Base-by-base conservation (phyloP, 768 basidiomycete species). In the Rhizopogon rudus region DNA sequence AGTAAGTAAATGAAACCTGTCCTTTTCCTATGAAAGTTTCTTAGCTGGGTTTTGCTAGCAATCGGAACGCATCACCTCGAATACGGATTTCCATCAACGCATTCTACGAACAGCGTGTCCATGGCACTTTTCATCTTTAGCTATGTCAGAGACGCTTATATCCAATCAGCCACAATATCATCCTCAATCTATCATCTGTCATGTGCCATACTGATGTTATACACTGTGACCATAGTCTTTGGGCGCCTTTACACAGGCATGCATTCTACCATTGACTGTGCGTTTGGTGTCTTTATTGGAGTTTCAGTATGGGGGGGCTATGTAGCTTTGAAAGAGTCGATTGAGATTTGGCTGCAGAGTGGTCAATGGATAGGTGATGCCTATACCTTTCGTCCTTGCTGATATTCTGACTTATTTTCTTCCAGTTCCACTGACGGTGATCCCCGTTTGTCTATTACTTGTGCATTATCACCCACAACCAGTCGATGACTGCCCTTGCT, bases 401-500 rank as follows among this genome's bases (percentile, higher is more conserved):
- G 50, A 58, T 17, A 44, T 62, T 12, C 57, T 67, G 3, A 52
- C 62, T 53, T 49, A 58, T 41, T 41, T 40, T 43, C 41, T 22
- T 51, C 13, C 61, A 75, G 83, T 87, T n/a, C 87, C 88, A 6
- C 64, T 81, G 39, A 77, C 79, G 9, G 68, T 84, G 42, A 75
- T 87, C 28, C 78, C 84, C 0, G 57, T 88, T n/a, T 83, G 81
- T 54, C 72, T 93, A 13, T 73, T 90, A 5, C 72, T 88, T 17
- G 86, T 95, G n/a, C 87, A 93, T 64, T 84, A 90, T 57, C 93
- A 95, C 64, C 93, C 95, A 0, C 88, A 95, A 61, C 96, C 96
- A 0, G 90, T 96, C 8, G 95, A 98, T 55, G 93, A 96, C 63
- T 98, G 96, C 61, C 96, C 96, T 2, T 98, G 96, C 71, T 99